A percentile compares a stretch with the other conserved stretches of the same genome.
Evolutionary conservation across 1,284 basidiomycete genomes (phyloP).

Genomic region (Marasmius oreades): DNA sequence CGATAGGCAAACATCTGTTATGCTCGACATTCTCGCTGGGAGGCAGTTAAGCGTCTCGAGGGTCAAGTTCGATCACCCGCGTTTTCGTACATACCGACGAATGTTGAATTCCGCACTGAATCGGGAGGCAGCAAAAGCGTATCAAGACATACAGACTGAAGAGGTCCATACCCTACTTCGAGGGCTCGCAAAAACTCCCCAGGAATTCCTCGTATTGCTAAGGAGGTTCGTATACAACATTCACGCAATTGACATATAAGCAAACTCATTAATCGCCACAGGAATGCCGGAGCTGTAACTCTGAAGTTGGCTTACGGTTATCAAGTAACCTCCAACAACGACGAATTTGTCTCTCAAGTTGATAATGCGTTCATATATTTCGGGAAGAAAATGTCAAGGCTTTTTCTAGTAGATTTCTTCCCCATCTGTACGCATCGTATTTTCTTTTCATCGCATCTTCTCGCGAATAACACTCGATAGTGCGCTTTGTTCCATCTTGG

Average conservation of each 20-base stretch:
- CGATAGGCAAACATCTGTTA: conserved; percentile 26
- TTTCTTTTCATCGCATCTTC: not conserved
- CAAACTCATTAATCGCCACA: conserved; percentile 8
- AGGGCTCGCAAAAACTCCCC: conserved; percentile 24
- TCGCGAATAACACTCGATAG: conserved; percentile 20
- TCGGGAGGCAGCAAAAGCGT: conserved; percentile 26
- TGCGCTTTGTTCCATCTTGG: conserved; percentile 38
- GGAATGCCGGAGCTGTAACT: conserved; percentile 30
- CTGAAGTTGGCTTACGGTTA: conserved; percentile 37
- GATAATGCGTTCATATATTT: conserved; percentile 22
- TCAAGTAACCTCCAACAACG: conserved; percentile 28
- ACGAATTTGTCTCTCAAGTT: conserved; percentile 29
- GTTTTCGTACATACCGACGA: not conserved
- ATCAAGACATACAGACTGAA: conserved; percentile 25
- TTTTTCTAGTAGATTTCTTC: conserved; percentile 23
- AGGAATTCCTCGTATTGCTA: conserved; percentile 26
- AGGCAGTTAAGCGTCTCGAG: not conserved
- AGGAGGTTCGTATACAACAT: conserved; percentile 22
- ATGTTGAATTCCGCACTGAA: conserved; percentile 33
- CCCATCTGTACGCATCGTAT: conserved; percentile 6
- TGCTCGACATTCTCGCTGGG: conserved; percentile 8
- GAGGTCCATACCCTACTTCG: conserved; percentile 27
- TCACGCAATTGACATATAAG: not conserved
- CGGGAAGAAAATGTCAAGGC: conserved; percentile 17
- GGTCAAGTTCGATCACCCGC: not conserved